phyloP scores from a whole-genome alignment of 306 rosid species.

The Cucumis sativus region Cucumber_9930_V3 NC_026659.2:22293501-22294000 shows the following conservation, averaged over 20 bases:
- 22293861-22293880: background rate
- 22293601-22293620: conserved; percentile 90
- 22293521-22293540: background rate
- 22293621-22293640: conserved; percentile 79
- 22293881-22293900: background rate
- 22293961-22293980: too few relatives aligned
- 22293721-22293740: conserved; percentile 83
- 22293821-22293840: too few relatives aligned
- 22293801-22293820: too few relatives aligned
- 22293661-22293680: conserved; percentile 61
- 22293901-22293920: too few relatives aligned
- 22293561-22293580: background rate
- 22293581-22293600: background rate
- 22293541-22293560: background rate
- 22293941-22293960: too few relatives aligned
- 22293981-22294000: too few relatives aligned
- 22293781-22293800: background rate
- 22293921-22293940: too few relatives aligned
- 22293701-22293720: conserved; percentile 82
- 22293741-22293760: conserved; percentile 73
- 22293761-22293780: conserved; percentile 47
- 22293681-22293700: conserved; percentile 87
- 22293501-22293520: background rate
- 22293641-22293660: conserved; percentile 46
- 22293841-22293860: background rate